Conservation (phyloP, 169 alveolate genomes). For the Babesia ovata region DNA sequence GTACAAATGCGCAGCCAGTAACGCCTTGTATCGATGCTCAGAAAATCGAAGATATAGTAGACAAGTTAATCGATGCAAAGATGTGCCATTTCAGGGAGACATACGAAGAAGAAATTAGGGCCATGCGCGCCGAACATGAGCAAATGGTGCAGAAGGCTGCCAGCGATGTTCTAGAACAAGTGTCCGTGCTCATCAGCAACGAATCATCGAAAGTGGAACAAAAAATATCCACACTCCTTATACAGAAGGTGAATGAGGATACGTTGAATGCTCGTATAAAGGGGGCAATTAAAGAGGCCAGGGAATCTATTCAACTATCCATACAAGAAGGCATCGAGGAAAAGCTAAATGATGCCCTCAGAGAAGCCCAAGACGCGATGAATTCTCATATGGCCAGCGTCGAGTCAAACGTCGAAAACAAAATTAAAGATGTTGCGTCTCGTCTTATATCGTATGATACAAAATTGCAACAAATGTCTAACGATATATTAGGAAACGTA, state of each 20-base stretch:
- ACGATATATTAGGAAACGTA: constrained; percentile 4
- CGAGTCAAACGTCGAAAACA: constrained; percentile 11
- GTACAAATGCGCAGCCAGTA: not conserved
- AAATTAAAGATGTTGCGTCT: not conserved
- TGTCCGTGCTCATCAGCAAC: constrained; percentile 6
- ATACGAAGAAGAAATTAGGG: constrained; percentile 1
- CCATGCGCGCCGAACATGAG: constrained; percentile 16
- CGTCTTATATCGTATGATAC: not conserved
- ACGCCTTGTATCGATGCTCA: not conserved
- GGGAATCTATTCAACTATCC: constrained; percentile 8
- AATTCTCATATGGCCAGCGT: not conserved
- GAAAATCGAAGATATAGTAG: constrained; percentile 11
- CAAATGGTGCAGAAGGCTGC: not conserved
- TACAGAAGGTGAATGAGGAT: constrained; percentile 2
- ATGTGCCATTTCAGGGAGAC: constrained; percentile 3
- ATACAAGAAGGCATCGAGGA: constrained; percentile 29
- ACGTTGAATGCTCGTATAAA: constrained; percentile 10
- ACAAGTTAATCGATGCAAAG: not conserved
- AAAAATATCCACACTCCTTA: not conserved
- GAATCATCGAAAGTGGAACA: constrained; percentile 8
- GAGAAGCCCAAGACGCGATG: not conserved
- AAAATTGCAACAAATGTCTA: not conserved
- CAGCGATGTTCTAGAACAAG: not conserved
- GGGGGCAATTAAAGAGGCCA: constrained; percentile 5
- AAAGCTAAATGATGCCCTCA: not conserved